Conservation (phyloP, 352 stramenopile genomes). For the Aphanomyces cochlioides region DNA sequence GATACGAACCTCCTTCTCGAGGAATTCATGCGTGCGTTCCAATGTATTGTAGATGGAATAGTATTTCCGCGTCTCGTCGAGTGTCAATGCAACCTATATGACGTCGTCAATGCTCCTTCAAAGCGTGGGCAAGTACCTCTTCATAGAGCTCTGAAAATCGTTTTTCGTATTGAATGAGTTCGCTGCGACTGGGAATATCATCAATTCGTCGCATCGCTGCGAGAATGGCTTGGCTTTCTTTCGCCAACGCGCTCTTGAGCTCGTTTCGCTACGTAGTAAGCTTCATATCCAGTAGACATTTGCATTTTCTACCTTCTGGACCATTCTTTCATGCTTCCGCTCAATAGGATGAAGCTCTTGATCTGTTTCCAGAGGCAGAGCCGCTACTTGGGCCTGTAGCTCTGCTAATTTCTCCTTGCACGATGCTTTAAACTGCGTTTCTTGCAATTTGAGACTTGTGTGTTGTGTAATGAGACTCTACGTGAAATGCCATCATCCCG, state of each 20-base stretch:
- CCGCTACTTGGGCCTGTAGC: constrained; percentile 31
- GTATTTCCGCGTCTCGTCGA: constrained; percentile 89
- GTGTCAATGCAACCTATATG: constrained; percentile 57
- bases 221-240: constrained; percentile 58
- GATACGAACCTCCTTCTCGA: constrained; percentile 57
- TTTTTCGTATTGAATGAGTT: constrained; percentile 89
- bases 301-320: constrained; percentile 29
- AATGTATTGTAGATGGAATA: constrained; percentile 86
- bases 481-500: constrained; percentile 37
- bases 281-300: too few relatives aligned
- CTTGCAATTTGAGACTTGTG: constrained; percentile 38
- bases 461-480: constrained; percentile 51
- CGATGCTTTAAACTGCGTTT: constrained; percentile 32
- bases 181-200: constrained; percentile 74
- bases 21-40: constrained; percentile 70
- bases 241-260: constrained; percentile 51
- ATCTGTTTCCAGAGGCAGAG: too few relatives aligned
- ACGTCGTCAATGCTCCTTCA: constrained; percentile 1
- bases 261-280: constrained; percentile 47
- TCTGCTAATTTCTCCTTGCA: constrained; percentile 44
- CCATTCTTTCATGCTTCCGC: constrained; percentile 63
- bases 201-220: constrained; percentile 70
- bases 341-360: constrained; percentile 38
- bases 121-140: constrained; percentile 36
- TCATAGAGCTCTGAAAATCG: constrained; percentile 87